Conservation (phyloP, 352 stramenopile species). For the Saprolegnia diclina region DNA sequence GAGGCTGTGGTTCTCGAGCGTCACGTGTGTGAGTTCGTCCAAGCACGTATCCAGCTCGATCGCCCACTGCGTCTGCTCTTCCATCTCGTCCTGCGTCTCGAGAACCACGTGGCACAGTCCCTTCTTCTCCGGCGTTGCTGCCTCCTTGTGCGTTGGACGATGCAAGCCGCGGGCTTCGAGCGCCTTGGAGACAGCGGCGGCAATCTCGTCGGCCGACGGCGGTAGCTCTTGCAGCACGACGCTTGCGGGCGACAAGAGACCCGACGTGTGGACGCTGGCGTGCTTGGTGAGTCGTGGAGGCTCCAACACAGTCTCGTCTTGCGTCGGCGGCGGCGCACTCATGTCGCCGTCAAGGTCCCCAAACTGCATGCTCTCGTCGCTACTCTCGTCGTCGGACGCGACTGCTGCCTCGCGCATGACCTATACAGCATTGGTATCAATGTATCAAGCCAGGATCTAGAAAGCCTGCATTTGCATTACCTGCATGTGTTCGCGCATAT, state of each 20-base stretch:
- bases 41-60: constrained; percentile 61
- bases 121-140: constrained; percentile 9
- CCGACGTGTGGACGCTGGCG: constrained; percentile 7
- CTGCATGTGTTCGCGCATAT: constrained; percentile 5
- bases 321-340: not conserved
- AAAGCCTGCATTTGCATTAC: not conserved
- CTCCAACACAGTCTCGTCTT: not conserved
- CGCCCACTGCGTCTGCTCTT: constrained; percentile 52
- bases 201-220: constrained; percentile 28
- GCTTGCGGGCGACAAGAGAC: not conserved
- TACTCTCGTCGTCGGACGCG: not conserved
- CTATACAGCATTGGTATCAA: no score
- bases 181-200: constrained; percentile 30
- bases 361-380: not conserved
- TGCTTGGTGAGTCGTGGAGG: not conserved
- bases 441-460: no score
- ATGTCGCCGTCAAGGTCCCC: constrained; percentile 4
- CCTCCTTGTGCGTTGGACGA: not conserved
- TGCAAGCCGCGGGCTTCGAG: constrained; percentile 22
- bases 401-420: no score
- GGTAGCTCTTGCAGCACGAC: not conserved
- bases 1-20: constrained; percentile 48
- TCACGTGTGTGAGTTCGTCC: constrained; percentile 48
- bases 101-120: constrained; percentile 30
- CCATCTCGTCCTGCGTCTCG: constrained; percentile 52